phyloP scores from a whole-genome alignment of 192 early-diverging fungal species.

The Lobosporangium transversale region DNA sequence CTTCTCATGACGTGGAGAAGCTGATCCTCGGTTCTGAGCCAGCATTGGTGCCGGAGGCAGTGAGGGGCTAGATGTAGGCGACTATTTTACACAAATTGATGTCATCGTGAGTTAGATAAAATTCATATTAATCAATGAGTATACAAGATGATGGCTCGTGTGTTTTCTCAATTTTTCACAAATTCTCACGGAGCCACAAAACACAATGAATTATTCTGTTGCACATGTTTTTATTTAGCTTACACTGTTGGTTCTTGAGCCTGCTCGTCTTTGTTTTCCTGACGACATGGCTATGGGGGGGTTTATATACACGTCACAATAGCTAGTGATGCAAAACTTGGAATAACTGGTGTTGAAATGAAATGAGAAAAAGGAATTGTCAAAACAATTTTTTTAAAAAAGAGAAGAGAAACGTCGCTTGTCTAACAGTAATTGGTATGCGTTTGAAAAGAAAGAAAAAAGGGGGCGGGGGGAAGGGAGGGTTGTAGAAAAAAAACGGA shows the following conservation, averaged over 20 bases:
- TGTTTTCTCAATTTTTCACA: background rate
- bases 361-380: no score
- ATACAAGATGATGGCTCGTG: conserved; percentile 29
- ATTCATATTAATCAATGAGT: no score
- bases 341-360: no score
- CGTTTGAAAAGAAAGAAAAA: background rate
- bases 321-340: background rate
- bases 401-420: no score
- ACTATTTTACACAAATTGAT: no score
- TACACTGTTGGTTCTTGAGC: conserved; percentile 19
- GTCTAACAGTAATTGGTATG: no score
- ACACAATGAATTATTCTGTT: no score
- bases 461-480: background rate
- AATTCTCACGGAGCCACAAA: background rate
- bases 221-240: background rate
- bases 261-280: background rate
- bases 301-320: background rate
- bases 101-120: no score
- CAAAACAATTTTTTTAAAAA: no score
- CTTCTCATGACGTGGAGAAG: conserved; percentile 23
- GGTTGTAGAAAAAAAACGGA: background rate
- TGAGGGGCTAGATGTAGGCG: conserved; percentile 31
- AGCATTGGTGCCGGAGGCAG: conserved; percentile 33
- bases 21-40: conserved; percentile 17
- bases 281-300: background rate